A percentile compares a stretch with the other conserved stretches of the same genome.
These are phyloP conservation scores for Corynascus novoguineensis DNA, from an alignment of 495 filamentous ascomycete species.

Conservation along the genomic window DNA sequence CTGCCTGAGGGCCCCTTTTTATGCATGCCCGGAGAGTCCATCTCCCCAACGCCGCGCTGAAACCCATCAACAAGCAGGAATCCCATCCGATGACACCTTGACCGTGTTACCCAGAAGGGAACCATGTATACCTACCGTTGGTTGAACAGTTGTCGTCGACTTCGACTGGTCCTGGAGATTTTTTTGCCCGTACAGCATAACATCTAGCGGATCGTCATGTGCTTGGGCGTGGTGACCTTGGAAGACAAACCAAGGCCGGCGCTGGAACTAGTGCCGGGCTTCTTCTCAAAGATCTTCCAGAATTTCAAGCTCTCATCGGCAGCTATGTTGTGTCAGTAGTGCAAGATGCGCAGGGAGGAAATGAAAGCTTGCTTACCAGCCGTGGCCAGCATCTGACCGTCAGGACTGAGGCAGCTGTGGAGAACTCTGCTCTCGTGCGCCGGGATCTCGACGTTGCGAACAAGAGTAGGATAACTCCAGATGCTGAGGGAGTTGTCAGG, in stretches of 20 bases:
- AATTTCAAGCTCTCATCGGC: slow-evolving; percentile 98
- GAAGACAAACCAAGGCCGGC: slow-evolving; percentile 50
- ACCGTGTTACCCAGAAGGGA: slow-evolving; percentile 28
- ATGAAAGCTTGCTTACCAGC: slow-evolving; percentile 48
- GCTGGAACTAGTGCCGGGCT: slow-evolving; percentile 61
- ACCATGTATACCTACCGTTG: slow-evolving; percentile 44
- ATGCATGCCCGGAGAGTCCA: slow-evolving; percentile 14
- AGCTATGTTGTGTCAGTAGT: slow-evolving; percentile 40
- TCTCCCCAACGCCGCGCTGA: slow-evolving; percentile 45
- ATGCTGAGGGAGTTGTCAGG: slow-evolving; percentile 98
- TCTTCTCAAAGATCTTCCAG: slow-evolving; percentile 99
- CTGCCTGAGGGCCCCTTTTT: slow-evolving; percentile 15
- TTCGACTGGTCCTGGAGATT: background rate
- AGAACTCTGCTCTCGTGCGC: slow-evolving; percentile 97
- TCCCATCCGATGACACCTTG: slow-evolving; percentile 24
- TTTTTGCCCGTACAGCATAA: background rate
- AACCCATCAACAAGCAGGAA: slow-evolving; percentile 32
- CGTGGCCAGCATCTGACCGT: slow-evolving; percentile 95
- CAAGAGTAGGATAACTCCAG: slow-evolving; percentile 95
- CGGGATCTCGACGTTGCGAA: slow-evolving; percentile 96
- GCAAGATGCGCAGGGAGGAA: too few relatives aligned
- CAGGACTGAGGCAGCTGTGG: slow-evolving; percentile 89
- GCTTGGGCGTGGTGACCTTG: slow-evolving; percentile 75
- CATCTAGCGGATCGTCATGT: slow-evolving; percentile 90
- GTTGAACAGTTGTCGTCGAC: slow-evolving; percentile 16